phyloP scores from a whole-genome alignment of 768 basidiomycete species.

The Lactarius akahatsu region DNA sequence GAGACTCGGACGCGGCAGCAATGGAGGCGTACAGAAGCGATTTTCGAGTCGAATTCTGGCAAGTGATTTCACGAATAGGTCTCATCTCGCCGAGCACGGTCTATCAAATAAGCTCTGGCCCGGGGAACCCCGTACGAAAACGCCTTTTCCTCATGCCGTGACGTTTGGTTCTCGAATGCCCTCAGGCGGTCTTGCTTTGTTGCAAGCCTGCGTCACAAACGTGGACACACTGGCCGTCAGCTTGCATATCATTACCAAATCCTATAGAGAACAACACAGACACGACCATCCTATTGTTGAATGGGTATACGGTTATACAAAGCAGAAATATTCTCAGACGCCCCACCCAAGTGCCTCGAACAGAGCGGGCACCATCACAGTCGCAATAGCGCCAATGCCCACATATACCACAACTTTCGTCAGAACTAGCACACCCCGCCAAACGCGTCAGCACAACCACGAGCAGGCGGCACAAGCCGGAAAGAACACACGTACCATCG shows the following conservation, averaged over 20 bases:
- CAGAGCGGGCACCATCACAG: constrained; percentile 59
- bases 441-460: constrained; percentile 9
- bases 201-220: too few species aligned
- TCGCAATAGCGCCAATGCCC: constrained; percentile 75
- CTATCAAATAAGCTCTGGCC: too few species aligned
- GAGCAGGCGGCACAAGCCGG: constrained; percentile 4
- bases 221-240: background rate
- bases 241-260: background rate
- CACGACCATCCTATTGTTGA: background rate
- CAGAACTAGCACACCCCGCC: constrained; percentile 50
- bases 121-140: too few species aligned
- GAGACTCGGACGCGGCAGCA: too few species aligned
- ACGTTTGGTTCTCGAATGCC: too few species aligned
- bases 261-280: background rate
- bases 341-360: constrained; percentile 75
- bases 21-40: too few species aligned
- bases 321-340: constrained; percentile 32
- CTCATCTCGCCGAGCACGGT: too few species aligned
- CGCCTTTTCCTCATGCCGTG: too few species aligned
- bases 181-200: too few species aligned
- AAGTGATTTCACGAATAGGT: too few species aligned
- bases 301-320: background rate
- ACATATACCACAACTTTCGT: constrained; percentile 90
- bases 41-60: too few species aligned
- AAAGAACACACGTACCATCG: constrained; percentile 56